These are phyloP conservation scores for Rosa persica DNA, from an alignment of 306 rosid genomes.

Conservation along the genomic window DNA sequence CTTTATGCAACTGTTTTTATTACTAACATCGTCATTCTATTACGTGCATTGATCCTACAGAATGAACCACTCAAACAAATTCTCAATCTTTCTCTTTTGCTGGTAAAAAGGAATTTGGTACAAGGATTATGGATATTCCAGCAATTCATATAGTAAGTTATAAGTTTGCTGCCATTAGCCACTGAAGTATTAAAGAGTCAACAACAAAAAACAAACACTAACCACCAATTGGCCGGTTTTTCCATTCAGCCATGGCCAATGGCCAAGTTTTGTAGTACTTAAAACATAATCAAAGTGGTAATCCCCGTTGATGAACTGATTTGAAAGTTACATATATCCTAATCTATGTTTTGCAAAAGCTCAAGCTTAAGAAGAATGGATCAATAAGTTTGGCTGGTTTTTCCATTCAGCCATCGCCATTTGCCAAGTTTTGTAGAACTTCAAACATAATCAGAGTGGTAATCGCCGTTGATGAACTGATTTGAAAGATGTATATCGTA, in stretches of 20 bases:
- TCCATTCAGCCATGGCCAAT: not conserved
- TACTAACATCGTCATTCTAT: not conserved
- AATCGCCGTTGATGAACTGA: not conserved
- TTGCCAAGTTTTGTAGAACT: conserved; percentile 6
- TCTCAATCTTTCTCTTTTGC: too few relatives aligned
- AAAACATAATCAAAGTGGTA: not conserved
- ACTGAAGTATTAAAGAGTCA: not conserved
- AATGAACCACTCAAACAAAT: not conserved
- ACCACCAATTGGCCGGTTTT: conserved; percentile 2
- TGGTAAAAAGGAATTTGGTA: not conserved
- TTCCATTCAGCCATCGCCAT: not conserved
- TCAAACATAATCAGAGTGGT: not conserved
- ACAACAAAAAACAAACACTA: not conserved
- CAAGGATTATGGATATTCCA: conserved; percentile 2
- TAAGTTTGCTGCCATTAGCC: not conserved
- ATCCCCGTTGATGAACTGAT: not conserved
- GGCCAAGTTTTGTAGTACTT: conserved; percentile 8
- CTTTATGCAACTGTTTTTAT: not conserved
- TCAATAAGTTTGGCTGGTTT: not conserved
- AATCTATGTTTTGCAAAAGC: not conserved
- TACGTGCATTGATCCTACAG: not conserved
- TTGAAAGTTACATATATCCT: not conserved
- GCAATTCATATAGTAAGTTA: not conserved
- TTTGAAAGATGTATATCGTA: not conserved
- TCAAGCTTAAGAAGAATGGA: too few relatives aligned